Conservation (phyloP, 129 eudicot genomes). For the Flaveria brownii region DNA sequence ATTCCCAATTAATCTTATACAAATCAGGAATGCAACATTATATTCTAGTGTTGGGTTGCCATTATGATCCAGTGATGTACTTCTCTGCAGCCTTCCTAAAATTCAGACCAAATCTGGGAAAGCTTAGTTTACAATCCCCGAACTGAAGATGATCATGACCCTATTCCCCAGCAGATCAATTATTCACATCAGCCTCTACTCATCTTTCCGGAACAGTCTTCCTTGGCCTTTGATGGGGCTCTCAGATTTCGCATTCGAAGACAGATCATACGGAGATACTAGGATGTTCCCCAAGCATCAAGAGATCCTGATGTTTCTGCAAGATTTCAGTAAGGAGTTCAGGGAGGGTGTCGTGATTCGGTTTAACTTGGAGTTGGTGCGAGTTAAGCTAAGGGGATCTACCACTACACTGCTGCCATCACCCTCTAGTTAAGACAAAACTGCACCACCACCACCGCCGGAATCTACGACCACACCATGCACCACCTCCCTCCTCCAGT, state of each 20-base stretch:
- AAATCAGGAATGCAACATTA: no score
- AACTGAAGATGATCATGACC: constrained; percentile 63
- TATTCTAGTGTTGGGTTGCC: no score
- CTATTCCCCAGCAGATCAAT: constrained; percentile 46
- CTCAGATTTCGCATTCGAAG: constrained; percentile 52
- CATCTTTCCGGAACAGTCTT: constrained; percentile 67
- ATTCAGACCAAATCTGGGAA: constrained; percentile 52
- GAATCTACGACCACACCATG: no score
- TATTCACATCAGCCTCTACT: constrained; percentile 69
- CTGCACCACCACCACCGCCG: no score
- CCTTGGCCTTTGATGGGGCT: constrained; percentile 68
- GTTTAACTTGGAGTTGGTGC: constrained; percentile 50
- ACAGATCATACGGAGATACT: constrained; percentile 42
- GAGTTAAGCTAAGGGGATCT: constrained; percentile 37
- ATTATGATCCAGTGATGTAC: no score
- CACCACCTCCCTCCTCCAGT: no score
- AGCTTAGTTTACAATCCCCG: constrained; percentile 61
- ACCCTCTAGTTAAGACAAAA: no score
- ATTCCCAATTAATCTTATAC: no score
- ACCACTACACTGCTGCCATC: no score
- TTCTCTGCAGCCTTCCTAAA: no score
- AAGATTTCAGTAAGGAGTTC: constrained; percentile 57
- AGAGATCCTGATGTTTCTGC: constrained; percentile 58
- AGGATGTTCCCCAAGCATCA: constrained; percentile 61
- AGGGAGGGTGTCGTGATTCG: constrained; percentile 44